Evolutionary conservation across 2,329 filamentous ascomycete genomes (phyloP).

Genomic region (Aspergillus luchuensis): DNA sequence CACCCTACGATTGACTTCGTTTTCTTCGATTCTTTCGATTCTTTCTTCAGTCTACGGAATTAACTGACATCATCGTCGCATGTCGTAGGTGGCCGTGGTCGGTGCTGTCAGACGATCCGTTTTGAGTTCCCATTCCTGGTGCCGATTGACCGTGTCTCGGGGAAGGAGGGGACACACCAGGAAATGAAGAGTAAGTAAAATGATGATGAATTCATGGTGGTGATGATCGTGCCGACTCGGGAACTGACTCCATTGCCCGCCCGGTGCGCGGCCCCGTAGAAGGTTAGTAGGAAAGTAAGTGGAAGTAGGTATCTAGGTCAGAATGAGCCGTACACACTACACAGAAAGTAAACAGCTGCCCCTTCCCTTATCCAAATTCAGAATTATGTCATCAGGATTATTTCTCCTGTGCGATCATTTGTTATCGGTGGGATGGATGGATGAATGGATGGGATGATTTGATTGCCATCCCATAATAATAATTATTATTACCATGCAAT

Average conservation of each 20-base stretch:
- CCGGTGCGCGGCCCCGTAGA: neutral
- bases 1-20: neutral
- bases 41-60: neutral
- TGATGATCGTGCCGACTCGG: conserved; percentile 4
- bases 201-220: neutral
- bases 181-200: neutral
- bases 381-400: conserved; percentile 15
- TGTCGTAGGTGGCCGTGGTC: neutral
- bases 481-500: conserved; percentile 12
- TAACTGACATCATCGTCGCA: neutral
- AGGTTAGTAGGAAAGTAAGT: too few relatives aligned
- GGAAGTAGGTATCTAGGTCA: neutral
- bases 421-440: conserved; percentile 3
- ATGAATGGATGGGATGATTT: too few relatives aligned
- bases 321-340: neutral
- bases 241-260: neutral
- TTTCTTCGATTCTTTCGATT: neutral
- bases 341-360: too few relatives aligned
- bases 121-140: too few relatives aligned
- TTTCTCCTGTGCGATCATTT: neutral
- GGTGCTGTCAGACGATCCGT: neutral
- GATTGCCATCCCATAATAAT: too few relatives aligned
- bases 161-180: too few relatives aligned
- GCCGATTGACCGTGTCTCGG: too few relatives aligned
- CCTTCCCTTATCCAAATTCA: neutral